Evolutionary conservation across 306 rosid species (phyloP).

Genomic region (Lathyrus sativus): DNA sequence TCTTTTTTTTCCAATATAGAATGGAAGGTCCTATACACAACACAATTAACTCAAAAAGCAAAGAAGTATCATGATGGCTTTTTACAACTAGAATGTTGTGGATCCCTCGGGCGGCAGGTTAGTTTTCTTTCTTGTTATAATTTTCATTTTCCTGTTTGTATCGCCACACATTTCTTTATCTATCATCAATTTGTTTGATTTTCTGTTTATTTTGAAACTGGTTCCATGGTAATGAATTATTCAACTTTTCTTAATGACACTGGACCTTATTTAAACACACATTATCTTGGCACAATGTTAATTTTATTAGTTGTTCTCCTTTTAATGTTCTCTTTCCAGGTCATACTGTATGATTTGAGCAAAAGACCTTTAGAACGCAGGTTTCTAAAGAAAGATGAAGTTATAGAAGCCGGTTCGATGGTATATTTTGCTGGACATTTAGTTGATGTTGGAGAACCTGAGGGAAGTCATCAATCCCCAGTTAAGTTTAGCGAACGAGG

Average conservation of each 20-base stretch:
- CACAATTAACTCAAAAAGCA: constrained; percentile 64
- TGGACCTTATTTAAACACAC: background rate
- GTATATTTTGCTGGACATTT: constrained; percentile 63
- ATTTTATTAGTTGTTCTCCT: constrained; percentile 15
- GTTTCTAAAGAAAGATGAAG: constrained; percentile 66
- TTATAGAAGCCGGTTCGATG: constrained; percentile 55
- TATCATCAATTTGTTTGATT: constrained; percentile 22
- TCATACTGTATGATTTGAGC: constrained; percentile 59
- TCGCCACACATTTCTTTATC: constrained; percentile 7
- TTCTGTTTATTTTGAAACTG: constrained; percentile 32
- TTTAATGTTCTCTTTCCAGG: constrained; percentile 48
- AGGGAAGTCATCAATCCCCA: constrained; percentile 45
- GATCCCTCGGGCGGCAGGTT: constrained; percentile 72
- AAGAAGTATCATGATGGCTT: constrained; percentile 77
- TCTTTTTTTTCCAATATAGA: constrained; percentile 47
- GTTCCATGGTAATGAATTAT: constrained; percentile 5
- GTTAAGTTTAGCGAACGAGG: constrained; percentile 39
- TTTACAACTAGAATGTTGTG: constrained; percentile 51
- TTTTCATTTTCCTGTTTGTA: constrained; percentile 26
- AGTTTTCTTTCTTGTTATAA: constrained; percentile 25
- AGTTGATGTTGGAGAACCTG: constrained; percentile 66
- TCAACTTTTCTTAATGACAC: background rate
- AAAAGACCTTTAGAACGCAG: constrained; percentile 57
- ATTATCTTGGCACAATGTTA: constrained; percentile 14
- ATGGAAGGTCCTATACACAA: constrained; percentile 70